Evolutionary conservation across 139 green algal species (phyloP), one percentile per base, ranked within the genome.

Genomic region (Coccomyxa sp.): DNA sequence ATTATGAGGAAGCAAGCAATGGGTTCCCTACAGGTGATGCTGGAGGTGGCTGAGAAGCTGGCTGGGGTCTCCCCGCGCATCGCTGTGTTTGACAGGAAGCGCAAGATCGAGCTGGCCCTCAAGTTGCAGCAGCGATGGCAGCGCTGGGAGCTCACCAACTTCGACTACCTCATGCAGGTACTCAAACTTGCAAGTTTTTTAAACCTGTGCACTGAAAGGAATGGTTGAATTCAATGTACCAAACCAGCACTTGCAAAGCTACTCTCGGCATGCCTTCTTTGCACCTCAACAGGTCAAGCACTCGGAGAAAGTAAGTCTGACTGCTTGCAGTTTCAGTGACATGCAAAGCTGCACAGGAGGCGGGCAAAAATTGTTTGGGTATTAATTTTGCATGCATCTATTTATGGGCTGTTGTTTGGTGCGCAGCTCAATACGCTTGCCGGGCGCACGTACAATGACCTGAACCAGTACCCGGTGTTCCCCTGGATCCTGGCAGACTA

Each of bases 401-500:
- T 51, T 11, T 51, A 51, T 51, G 7, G 38, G 3, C 38, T 51
- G 38, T 51, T 3, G 38, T 21, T 71, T 71, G 63, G 1, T 71
- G 63, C 63, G 74, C 94, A 93, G 90, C 88, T 96, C 57, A 96
- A 95, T 86, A 79, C 67, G 15, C 67, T 85, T 67, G 85, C 85
- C 0, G 94, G 91, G 25, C 90, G 94, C 38, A 94, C 87, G 0
- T 96, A 96, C 88, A 95, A 94, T 85, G 93, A 98, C 90, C 86
- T 97, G 27, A 85, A 89, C 17, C 92, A 97, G 88, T 98, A 92
- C 87, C 95, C 95, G 0, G 94, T 98, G 45, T 95, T 97, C 79
- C 95, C 95, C 30, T 98, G 95, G 95, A 91, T 99, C 63, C 86
- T 99, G 32, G 28, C 78, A 0, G 95, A 99, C 88, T 99, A 98